A percentile compares a stretch with the other conserved stretches of the same genome.
Conservation (phyloP, 371 early-diverging fungal species). For the Rhizomucor miehei region DNA sequence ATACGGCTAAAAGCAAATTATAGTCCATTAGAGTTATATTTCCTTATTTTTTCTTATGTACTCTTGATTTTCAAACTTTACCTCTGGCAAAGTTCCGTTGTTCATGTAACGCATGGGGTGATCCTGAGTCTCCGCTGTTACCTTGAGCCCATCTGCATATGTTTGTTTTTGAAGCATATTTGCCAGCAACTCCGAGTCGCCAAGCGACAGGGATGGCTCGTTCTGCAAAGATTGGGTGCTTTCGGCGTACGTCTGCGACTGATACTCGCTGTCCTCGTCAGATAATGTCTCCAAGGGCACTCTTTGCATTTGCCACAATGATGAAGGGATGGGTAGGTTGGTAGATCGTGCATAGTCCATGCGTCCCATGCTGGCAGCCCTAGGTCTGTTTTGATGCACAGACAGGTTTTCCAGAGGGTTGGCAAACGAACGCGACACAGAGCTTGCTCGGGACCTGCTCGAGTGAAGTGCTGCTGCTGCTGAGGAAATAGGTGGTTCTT, state of each 20-base stretch:
- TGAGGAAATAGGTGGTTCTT: slow-evolving; percentile 19
- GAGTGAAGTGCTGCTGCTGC: not conserved
- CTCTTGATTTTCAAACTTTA: slow-evolving; percentile 4
- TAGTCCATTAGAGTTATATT: not conserved
- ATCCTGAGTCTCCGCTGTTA: slow-evolving; percentile 3
- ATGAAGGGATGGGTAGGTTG: slow-evolving; percentile 31
- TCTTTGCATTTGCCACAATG: slow-evolving; percentile 42
- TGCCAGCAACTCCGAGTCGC: slow-evolving; percentile 47
- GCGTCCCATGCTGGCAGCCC: slow-evolving; percentile 63
- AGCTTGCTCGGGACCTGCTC: slow-evolving; percentile 25
- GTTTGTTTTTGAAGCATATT: slow-evolving; percentile 33
- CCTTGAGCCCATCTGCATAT: not conserved
- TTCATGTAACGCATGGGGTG: slow-evolving; percentile 11
- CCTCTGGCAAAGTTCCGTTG: slow-evolving; percentile 14
- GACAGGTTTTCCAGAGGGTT: slow-evolving; percentile 44
- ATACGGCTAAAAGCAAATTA: slow-evolving; percentile 18
- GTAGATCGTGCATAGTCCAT: slow-evolving; percentile 36
- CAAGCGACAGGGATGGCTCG: slow-evolving; percentile 29
- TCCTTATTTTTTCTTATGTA: not conserved
- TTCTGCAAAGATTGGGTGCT: not conserved
- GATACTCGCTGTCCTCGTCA: slow-evolving; percentile 29
- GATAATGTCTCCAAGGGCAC: slow-evolving; percentile 39
- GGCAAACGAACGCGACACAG: slow-evolving; percentile 24
- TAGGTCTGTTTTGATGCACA: slow-evolving; percentile 52
- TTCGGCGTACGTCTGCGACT: not conserved